A percentile compares a stretch with the other conserved stretches of the same genome.
phyloP scores from a whole-genome alignment of 2,329 filamentous ascomycete genomes.

The Aureobasidium mangrovei region DNA sequence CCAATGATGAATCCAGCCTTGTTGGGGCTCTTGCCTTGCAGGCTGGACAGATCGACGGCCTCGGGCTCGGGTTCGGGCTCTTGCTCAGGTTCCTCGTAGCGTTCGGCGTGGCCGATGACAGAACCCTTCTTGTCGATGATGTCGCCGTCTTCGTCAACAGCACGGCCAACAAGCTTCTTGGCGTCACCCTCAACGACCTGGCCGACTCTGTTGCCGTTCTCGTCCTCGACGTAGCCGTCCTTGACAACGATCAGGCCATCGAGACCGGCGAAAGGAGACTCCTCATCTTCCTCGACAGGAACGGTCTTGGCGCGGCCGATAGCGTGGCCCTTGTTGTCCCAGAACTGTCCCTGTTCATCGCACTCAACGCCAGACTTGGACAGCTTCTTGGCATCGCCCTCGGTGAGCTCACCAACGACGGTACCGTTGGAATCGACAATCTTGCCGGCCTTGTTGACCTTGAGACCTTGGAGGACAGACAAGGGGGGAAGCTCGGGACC shows the following conservation, averaged over 20 bases:
- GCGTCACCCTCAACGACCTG: slow-evolving; percentile 41
- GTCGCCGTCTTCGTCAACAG: slow-evolving; percentile 45
- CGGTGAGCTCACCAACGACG: slow-evolving; percentile 41
- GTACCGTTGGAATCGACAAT: slow-evolving; percentile 38
- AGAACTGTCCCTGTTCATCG: slow-evolving; percentile 43
- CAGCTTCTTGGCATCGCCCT: slow-evolving; percentile 45
- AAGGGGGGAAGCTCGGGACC: slow-evolving; percentile 36
- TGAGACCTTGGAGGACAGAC: slow-evolving; percentile 41
- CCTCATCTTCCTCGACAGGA: slow-evolving; percentile 40
- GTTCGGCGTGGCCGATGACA: slow-evolving; percentile 44
- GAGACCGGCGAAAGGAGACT: slow-evolving; percentile 42
- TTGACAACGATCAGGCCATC: slow-evolving; percentile 43
- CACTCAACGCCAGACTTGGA: slow-evolving; percentile 38
- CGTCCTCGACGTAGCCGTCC: slow-evolving; percentile 41
- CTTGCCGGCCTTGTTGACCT: slow-evolving; percentile 44
- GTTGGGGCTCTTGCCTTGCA: slow-evolving; percentile 41
- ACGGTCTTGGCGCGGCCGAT: slow-evolving; percentile 43
- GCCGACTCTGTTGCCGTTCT: slow-evolving; percentile 43
- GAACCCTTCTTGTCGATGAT: slow-evolving; percentile 47
- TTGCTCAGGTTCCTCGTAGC: slow-evolving; percentile 57
- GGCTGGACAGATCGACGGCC: slow-evolving; percentile 35
- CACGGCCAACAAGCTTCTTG: slow-evolving; percentile 43
- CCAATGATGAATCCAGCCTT: slow-evolving; percentile 44
- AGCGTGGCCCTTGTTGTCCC: slow-evolving; percentile 46
- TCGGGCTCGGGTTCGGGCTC: slow-evolving; percentile 41